Evolutionary conservation across 73 alveolate species (phyloP).

Genomic region (Paramecium bursaria): DNA sequence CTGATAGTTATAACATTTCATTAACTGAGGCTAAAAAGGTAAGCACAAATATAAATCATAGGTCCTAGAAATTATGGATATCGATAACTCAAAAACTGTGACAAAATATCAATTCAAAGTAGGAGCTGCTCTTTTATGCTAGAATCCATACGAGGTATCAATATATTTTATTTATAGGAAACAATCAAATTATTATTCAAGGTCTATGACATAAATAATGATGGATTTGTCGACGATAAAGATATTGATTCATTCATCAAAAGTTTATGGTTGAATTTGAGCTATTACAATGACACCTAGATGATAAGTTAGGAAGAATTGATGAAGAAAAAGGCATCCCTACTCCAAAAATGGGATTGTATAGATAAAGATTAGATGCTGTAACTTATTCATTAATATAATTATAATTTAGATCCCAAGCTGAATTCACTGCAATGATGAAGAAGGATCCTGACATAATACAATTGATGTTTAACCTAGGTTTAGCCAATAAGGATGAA

Average conservation of each 20-base stretch:
- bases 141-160: conserved; percentile 54
- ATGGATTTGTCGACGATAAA: conserved; percentile 29
- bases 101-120: conserved; percentile 45
- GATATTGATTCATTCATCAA: conserved; percentile 38
- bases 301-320: conserved; percentile 42
- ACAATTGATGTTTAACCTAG: conserved; percentile 26
- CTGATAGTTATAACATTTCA: conserved; percentile 3
- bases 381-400: neutral
- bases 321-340: conserved; percentile 8
- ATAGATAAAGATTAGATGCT: conserved; percentile 64
- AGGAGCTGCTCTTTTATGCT: conserved; percentile 60
- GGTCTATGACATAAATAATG: conserved; percentile 42
- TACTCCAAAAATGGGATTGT: conserved; percentile 62
- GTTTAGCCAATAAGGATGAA: conserved; percentile 66
- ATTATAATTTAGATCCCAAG: neutral
- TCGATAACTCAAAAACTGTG: conserved; percentile 29
- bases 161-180: conserved; percentile 1
- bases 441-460: conserved; percentile 65
- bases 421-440: conserved; percentile 49
- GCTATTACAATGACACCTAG: conserved; percentile 40
- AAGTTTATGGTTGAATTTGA: conserved; percentile 33
- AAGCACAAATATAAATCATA: neutral
- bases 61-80: conserved; percentile 49
- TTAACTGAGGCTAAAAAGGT: conserved; percentile 1
- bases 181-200: conserved; percentile 42